phyloP scores from a whole-genome alignment of 2,329 filamentous ascomycete species.

The Epichloe bromicola region DNA sequence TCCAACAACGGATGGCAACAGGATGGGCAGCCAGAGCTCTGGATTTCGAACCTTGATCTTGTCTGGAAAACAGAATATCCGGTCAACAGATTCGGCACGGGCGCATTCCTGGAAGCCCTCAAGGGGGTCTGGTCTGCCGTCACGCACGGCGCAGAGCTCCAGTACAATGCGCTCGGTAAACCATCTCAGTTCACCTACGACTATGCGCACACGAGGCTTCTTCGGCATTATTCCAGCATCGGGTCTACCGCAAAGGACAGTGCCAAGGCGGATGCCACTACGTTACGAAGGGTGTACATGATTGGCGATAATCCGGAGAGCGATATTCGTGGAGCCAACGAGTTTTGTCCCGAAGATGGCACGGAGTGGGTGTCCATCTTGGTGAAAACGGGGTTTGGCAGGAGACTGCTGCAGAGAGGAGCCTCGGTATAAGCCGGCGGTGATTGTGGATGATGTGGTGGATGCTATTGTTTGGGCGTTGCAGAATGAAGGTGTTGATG shows the following conservation, averaged over 20 bases:
- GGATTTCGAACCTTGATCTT: constrained; percentile 83
- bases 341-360: constrained; percentile 51
- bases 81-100: constrained; percentile 78
- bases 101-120: constrained; percentile 74
- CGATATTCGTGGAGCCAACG: constrained; percentile 80
- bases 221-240: constrained; percentile 32
- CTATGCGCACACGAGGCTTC: constrained; percentile 62
- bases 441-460: constrained; percentile 60
- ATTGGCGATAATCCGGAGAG: constrained; percentile 82
- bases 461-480: constrained; percentile 69
- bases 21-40: constrained; percentile 67
- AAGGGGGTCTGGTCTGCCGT: constrained; percentile 61
- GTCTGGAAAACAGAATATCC: constrained; percentile 81
- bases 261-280: constrained; percentile 34
- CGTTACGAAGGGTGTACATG: constrained; percentile 78
- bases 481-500: constrained; percentile 35
- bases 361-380: constrained; percentile 69
- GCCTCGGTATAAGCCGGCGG: constrained; percentile 48
- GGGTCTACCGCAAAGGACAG: constrained; percentile 8
- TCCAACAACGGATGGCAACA: constrained; percentile 70
- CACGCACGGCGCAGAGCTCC: constrained; percentile 49
- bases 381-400: constrained; percentile 65
- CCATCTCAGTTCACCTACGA: constrained; percentile 65
- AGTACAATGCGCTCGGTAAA: constrained; percentile 67
- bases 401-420: constrained; percentile 24